Evolutionary conservation across 1,284 basidiomycete genomes (phyloP).

Genomic region (Testicularia cyperi): DNA sequence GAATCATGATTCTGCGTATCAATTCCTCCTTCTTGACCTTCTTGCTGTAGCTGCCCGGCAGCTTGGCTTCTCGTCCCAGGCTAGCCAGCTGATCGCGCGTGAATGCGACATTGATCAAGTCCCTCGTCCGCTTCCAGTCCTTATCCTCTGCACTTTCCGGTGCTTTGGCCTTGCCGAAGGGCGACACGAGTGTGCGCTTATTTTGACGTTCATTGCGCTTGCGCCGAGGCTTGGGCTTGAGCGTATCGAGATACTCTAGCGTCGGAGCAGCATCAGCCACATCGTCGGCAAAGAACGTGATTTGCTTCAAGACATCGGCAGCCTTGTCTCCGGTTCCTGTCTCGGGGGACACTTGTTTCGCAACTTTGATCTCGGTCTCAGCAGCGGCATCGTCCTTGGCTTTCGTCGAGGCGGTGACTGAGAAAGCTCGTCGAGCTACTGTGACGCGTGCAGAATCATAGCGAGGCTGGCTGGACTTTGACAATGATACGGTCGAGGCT

Average conservation of each 20-base stretch:
- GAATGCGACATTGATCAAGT: conserved; percentile 25
- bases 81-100: conserved; percentile 24
- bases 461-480: too few species aligned
- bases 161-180: conserved; percentile 10
- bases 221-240: conserved; percentile 8
- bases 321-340: not conserved
- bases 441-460: too few species aligned
- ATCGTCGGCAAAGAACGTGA: conserved; percentile 11
- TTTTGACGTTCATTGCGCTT: not conserved
- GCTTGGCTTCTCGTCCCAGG: conserved; percentile 16
- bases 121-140: conserved; percentile 24
- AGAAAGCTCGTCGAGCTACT: too few species aligned
- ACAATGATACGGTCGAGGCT: too few species aligned
- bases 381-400: too few species aligned
- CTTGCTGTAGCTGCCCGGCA: conserved; percentile 16
- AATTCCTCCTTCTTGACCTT: conserved; percentile 20
- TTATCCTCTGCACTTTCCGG: conserved; percentile 14
- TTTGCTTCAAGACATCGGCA: not conserved
- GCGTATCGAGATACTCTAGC: conserved; percentile 32
- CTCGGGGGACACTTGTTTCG: not conserved
- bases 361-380: too few species aligned
- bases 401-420: too few species aligned
- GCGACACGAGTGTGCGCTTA: conserved; percentile 3
- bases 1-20: conserved; percentile 28
- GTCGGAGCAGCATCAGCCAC: conserved; percentile 23